These are phyloP conservation scores for Eucalyptus tenuipes DNA, from an alignment of 345 rosid species.

Conservation along the genomic window DNA sequence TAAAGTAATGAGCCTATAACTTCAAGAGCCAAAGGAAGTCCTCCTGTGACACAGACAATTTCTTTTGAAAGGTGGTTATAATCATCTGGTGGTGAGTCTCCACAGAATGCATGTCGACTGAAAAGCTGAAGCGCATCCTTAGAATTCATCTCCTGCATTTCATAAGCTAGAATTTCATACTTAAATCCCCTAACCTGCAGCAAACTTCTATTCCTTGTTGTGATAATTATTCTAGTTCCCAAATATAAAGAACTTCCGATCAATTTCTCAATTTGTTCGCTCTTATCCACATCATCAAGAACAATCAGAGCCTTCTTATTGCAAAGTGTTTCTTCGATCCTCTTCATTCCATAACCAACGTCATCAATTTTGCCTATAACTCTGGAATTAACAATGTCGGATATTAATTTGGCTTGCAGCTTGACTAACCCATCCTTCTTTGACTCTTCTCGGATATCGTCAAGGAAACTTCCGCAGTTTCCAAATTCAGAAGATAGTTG, in stretches of 20 bases:
- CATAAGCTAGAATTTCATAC: background rate
- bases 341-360: background rate
- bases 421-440: background rate
- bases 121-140: background rate
- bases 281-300: background rate
- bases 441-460: background rate
- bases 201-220: background rate
- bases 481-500: background rate
- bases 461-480: background rate
- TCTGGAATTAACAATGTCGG: background rate
- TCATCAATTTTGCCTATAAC: background rate
- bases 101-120: background rate
- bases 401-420: background rate
- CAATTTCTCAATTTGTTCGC: background rate
- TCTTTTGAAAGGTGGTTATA: background rate
- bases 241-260: background rate
- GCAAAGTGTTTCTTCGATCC: background rate
- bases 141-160: background rate
- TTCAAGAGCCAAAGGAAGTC: background rate
- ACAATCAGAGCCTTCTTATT: background rate
- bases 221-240: background rate
- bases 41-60: background rate
- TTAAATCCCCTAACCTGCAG: background rate
- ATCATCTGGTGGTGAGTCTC: background rate
- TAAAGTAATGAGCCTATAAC: background rate